Evolutionary conservation across 768 basidiomycete genomes (phyloP), one percentile per base, ranked within the genome.

Genomic region (Lentinula raphanica): DNA sequence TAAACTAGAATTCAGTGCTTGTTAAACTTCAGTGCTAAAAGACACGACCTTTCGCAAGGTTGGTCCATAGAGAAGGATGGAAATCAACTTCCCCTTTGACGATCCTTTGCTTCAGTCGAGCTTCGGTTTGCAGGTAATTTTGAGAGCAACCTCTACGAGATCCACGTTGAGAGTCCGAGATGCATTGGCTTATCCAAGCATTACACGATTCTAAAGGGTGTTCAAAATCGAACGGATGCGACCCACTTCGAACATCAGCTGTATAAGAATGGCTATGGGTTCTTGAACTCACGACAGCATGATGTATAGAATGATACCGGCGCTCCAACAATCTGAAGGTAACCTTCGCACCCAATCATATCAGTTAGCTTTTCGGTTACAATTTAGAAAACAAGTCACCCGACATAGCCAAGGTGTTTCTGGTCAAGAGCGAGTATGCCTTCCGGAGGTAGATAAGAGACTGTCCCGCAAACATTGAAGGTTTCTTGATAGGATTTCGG

Each of bases 291-390:
- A 93, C 92, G 82, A 80, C 49, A 94, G 74, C 90, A 93, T 93
- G 57, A 91, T 84, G 62, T 86, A 92, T 53, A 93, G 71, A 54
- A 90, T 84, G 5, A 92, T 81, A 5, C 92, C 92, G 12, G 87
- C 82, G 63, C 91, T 92, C 92, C 92, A 94, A 65, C 91, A 93
- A 69, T 94, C 92, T 2, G 90, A 81, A n/a, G 90, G 88, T 86
- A 92, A 87, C 19, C 90, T 90, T 9, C 3, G 70, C 58, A 35
- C 13, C 9, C 59, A 39, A 39, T 12, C 13, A 60, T 23, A 61
- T 5, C 45, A 13, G 36, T 50, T 32, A 17, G 40, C 29, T 54
- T 58, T 17, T 27, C 35, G 2, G 44, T 13, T 39, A 42, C 28
- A 17, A 44, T 7, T 19, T 19, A 31, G 55, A 44, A 21, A 19